Base-by-base conservation (phyloP, 441 rosid genomes). In the Francoa sonchifolia region DNA sequence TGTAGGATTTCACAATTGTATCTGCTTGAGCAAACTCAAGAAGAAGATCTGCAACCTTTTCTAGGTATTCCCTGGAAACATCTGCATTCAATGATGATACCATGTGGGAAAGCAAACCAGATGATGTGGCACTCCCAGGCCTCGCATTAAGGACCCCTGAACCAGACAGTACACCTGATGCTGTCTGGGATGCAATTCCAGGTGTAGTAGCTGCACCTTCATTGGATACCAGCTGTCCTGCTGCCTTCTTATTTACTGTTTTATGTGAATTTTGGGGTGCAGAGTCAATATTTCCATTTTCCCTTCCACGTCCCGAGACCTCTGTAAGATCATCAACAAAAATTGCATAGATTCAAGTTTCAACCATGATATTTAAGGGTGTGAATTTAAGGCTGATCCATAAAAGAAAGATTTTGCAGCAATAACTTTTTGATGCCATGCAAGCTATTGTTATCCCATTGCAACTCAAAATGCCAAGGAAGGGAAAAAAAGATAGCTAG, bases 11-110 rank as follows among this genome's bases (percentile, higher is more conserved):
- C 10, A 90, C 99, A 17, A 73, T 65, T 6, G 96, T 81, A 55
- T 82, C 96, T 16, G 99, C 96, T 61, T 81, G 85, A 33, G 99
- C 76, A 80, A 90, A 86, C 80, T 86, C 99, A 46, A 83, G 92
- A 36, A 86, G 76, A 45, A 90, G 80, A 62, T 86, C 90, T 18
- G 96, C 93, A 52, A 86, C 96, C 67, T 80, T 90, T 69, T 80
- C 96, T 60, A 86, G 68, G 69, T 86, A 90, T 32, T 76, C 94
- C 76, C 72, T 66, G 10, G 99, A 82, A 44, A 73, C 74, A 48
- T 86, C 96, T 26, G 92, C 85, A 65, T 77, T 78, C 57, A 73
- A 60, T 19, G 90, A 67, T n/a, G 86, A 73, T 49, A 83, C 96
- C 90, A 80, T 70, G 50, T 78, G 82, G 50, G 82, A 64, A 36